These are phyloP conservation scores for Ramaria sp. DNA, from an alignment of 768 basidiomycete genomes.

Conservation along the genomic window DNA sequence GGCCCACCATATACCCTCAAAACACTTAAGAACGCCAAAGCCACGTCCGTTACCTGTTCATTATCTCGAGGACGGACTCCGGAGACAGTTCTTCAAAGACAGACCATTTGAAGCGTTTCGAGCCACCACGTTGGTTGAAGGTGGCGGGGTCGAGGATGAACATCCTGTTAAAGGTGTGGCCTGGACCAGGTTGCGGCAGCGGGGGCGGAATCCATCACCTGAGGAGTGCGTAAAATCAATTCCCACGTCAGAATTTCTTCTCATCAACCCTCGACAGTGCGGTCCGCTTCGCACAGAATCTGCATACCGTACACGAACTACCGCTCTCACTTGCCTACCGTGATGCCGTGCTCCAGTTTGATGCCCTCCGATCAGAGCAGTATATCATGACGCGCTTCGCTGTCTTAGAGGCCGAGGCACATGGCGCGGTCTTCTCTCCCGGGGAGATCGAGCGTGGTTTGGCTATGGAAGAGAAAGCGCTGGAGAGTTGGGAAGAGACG, in stretches of 20 bases:
- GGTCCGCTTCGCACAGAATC: conserved; percentile 68
- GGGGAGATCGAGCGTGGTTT: conserved; percentile 51
- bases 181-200: conserved; percentile 77
- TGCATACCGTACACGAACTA: conserved; percentile 52
- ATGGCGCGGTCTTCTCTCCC: conserved; percentile 55
- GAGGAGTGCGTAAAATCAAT: conserved; percentile 66
- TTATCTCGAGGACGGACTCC: conserved; percentile 78
- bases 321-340: conserved; percentile 75
- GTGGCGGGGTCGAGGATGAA: conserved; percentile 40
- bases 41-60: conserved; percentile 44
- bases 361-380: conserved; percentile 76
- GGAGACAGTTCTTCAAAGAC: conserved; percentile 88
- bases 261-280: conserved; percentile 37
- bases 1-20: conserved; percentile 10
- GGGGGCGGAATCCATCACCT: conserved; percentile 69
- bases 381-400: conserved; percentile 70
- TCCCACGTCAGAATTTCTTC: neutral
- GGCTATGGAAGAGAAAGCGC: conserved; percentile 46
- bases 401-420: conserved; percentile 63
- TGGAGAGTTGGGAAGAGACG: conserved; percentile 49
- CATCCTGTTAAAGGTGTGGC: conserved; percentile 45
- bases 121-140: conserved; percentile 67
- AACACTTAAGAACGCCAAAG: conserved; percentile 17
- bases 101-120: conserved; percentile 95
- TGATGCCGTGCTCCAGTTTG: conserved; percentile 74